phyloP scores from a whole-genome alignment of 164 flowering plant genomes.

The Vitis riparia region DNA sequence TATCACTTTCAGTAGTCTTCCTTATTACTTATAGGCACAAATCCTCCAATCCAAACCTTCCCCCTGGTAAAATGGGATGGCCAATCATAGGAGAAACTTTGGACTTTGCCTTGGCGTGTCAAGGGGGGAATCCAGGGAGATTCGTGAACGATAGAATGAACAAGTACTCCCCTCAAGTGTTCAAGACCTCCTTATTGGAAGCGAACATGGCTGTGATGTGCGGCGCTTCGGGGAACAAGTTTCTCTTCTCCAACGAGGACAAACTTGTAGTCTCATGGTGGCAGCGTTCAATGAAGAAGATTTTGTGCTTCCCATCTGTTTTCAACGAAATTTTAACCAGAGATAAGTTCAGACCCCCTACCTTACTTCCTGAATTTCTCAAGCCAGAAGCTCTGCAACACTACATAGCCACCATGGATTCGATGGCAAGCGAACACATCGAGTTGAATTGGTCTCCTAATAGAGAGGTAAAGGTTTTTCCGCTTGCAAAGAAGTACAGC shows the following conservation, averaged over 20 bases:
- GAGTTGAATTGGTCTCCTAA: background rate
- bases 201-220: constrained; percentile 9
- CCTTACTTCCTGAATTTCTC: background rate
- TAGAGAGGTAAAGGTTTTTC: constrained; percentile 14
- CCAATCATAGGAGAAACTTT: constrained; percentile 13
- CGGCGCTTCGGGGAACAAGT: constrained; percentile 13
- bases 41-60: constrained; percentile 1
- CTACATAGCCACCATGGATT: constrained; percentile 10
- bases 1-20: too few species aligned
- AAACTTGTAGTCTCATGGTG: constrained; percentile 8
- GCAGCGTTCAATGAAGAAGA: constrained; percentile 1
- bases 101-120: background rate
- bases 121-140: background rate
- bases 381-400: constrained; percentile 11
- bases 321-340: background rate
- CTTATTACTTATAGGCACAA: too few species aligned
- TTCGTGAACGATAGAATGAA: constrained; percentile 5
- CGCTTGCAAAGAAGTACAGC: constrained; percentile 13
- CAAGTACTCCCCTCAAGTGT: constrained; percentile 4
- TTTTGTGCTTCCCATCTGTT: background rate
- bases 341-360: background rate
- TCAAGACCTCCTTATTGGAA: constrained; percentile 7
- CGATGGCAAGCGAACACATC: constrained; percentile 10
- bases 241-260: constrained; percentile 14
- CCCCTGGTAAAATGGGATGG: constrained; percentile 11